Evolutionary conservation across 106 monocot species (phyloP).

Genomic region (Dioscorea alata): DNA sequence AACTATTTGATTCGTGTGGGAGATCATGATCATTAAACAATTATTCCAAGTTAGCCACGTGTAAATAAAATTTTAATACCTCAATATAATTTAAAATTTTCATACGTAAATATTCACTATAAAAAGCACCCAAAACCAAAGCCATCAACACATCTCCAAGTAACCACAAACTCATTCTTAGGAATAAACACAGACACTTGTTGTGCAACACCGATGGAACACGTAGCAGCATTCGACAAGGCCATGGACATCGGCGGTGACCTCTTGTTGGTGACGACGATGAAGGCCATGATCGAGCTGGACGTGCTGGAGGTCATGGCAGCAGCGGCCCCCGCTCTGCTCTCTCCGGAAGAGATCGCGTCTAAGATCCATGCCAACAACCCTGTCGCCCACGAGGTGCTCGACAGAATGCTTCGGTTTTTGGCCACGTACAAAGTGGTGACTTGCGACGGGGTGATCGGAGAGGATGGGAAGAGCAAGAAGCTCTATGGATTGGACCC

Average conservation of each 20-base stretch:
- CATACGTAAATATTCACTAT: too few relatives aligned
- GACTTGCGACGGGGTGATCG: too few relatives aligned
- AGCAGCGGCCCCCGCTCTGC: neutral
- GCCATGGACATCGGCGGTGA: slow-evolving; percentile 10
- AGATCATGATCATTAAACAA: too few relatives aligned
- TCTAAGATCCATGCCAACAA: neutral
- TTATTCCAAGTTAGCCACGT: too few relatives aligned
- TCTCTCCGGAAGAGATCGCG: slow-evolving; percentile 7
- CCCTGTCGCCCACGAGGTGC: slow-evolving; percentile 3
- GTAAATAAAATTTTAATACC: too few relatives aligned
- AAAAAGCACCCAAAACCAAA: too few relatives aligned
- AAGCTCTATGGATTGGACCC: slow-evolving; percentile 7
- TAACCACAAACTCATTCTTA: too few relatives aligned
- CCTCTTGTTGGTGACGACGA: slow-evolving; percentile 13
- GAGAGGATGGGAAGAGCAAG: neutral
- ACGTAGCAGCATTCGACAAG: slow-evolving; percentile 2
- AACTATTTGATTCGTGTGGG: too few relatives aligned
- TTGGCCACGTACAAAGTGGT: slow-evolving; percentile 11
- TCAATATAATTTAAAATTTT: too few relatives aligned
- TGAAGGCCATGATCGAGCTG: slow-evolving; percentile 18
- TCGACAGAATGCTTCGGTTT: slow-evolving; percentile 16
- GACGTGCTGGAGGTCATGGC: slow-evolving; percentile 10
- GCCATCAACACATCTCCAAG: too few relatives aligned
- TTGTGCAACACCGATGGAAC: neutral
- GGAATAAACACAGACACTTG: too few relatives aligned